phyloP scores from a whole-genome alignment of 345 rosid genomes.

The Corchorus olitorius region DNA sequence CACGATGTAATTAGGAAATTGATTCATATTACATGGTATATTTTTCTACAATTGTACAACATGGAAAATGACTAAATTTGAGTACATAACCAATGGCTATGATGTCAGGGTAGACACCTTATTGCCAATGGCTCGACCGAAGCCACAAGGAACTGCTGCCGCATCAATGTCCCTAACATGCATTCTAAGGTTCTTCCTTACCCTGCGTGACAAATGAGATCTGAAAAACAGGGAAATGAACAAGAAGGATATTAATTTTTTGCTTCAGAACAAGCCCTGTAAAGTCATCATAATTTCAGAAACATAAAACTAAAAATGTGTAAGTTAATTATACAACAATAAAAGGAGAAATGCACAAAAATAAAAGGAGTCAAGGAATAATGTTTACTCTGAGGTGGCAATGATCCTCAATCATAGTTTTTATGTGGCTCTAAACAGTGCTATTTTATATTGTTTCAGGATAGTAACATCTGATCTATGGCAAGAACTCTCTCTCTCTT shows the following conservation, averaged over 20 bases:
- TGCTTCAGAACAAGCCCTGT: slow-evolving; percentile 17
- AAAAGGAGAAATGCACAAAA: neutral
- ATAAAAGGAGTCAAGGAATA: neutral
- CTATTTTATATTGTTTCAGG: neutral
- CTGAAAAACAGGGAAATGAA: slow-evolving; percentile 47
- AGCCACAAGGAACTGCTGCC: no score
- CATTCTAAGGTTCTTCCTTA: no score
- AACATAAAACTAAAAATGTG: neutral
- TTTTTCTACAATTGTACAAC: no score
- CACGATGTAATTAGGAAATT: no score
- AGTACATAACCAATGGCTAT: no score
- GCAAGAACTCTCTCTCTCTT: no score
- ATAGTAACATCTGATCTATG: neutral
- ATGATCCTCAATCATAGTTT: neutral
- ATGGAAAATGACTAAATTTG: no score
- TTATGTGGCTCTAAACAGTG: neutral
- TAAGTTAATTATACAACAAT: slow-evolving; percentile 6
- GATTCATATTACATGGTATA: no score
- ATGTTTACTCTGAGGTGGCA: neutral
- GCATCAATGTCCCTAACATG: no score
- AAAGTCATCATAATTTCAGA: slow-evolving; percentile 1
- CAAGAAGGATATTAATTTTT: slow-evolving; percentile 30
- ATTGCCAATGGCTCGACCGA: no score
- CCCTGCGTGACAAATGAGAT: no score
- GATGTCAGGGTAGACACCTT: no score